These are phyloP conservation scores for Hymenoscyphus occultus DNA, from an alignment of 2,329 filamentous ascomycete species.

Conservation along the genomic window DNA sequence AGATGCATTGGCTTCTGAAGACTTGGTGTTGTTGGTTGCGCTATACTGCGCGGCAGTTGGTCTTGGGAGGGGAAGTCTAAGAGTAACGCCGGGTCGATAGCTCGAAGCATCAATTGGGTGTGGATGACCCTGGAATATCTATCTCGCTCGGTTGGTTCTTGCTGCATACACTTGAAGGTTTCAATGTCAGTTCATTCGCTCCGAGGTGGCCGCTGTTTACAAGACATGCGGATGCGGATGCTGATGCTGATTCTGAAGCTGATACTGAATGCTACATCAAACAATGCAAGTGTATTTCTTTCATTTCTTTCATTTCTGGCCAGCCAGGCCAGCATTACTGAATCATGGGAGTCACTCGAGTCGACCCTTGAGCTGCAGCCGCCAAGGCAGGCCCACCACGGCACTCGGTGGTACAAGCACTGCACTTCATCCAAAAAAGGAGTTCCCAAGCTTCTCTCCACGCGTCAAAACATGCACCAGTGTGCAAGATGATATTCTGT, in stretches of 20 bases:
- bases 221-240: constrained; percentile 5
- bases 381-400: neutral
- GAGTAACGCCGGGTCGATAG: no score
- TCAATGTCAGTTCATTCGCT: constrained; percentile 8
- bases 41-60: constrained; percentile 4
- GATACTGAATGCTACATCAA: neutral
- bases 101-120: neutral
- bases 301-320: neutral
- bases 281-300: constrained; percentile 4
- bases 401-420: neutral
- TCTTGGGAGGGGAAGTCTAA: constrained; percentile 2
- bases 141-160: constrained; percentile 14
- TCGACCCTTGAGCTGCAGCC: neutral
- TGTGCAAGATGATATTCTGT: no score
- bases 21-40: neutral
- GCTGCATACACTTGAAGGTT: constrained; percentile 11
- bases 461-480: no score
- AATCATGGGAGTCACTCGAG: neutral
- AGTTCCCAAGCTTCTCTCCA: no score
- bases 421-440: no score
- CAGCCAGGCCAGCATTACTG: neutral
- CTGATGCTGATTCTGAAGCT: no score
- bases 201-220: constrained; percentile 5
- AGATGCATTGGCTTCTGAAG: constrained; percentile 13
- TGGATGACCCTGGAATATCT: constrained; percentile 13